Percentiles rank a stretch among this genome's conserved stretches.
These are phyloP conservation scores for Paraphaeosphaeria sporulosa DNA, from an alignment of 2,329 filamentous ascomycete species.

Conservation along the genomic window DNA sequence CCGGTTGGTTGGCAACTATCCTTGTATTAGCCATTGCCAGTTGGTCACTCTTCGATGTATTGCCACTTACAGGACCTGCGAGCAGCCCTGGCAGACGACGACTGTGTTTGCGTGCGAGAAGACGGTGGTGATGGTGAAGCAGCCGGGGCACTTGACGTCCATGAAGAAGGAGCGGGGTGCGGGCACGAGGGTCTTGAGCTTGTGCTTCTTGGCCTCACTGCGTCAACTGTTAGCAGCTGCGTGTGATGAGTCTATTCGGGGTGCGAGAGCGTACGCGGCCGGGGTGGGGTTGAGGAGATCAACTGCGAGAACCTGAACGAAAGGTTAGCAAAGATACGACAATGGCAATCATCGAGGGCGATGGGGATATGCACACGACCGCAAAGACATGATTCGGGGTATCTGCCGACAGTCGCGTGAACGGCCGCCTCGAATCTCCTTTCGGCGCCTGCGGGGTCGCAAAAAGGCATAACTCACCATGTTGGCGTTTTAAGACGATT, in stretches of 20 bases:
- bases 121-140: constrained; percentile 99
- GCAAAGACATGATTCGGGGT: constrained; percentile 38
- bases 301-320: constrained; percentile 93
- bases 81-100: constrained; percentile 99
- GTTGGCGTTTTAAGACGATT: constrained; percentile 47
- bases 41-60: constrained; percentile 6
- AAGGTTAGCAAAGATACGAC: constrained; percentile 22
- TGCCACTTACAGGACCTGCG: constrained; percentile 77
- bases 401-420: constrained; percentile 44
- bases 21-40: constrained; percentile 33
- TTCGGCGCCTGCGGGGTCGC: constrained; percentile 17
- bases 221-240: constrained; percentile 36
- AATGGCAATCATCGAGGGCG: constrained; percentile 22
- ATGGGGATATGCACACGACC: constrained; percentile 21
- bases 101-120: constrained; percentile 99
- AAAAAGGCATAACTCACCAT: constrained; percentile 45
- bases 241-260: constrained; percentile 16
- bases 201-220: constrained; percentile 98
- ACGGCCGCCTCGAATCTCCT: constrained; percentile 25
- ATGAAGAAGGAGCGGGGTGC: constrained; percentile 99
- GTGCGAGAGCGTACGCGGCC: constrained; percentile 66
- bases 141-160: constrained; percentile 99
- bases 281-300: constrained; percentile 99
- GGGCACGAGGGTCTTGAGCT: constrained; percentile 99
- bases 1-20: constrained; percentile 90